Percentiles rank a stretch among this genome's conserved stretches.
These are phyloP conservation scores for Xerophyta viscosa DNA, from an alignment of 106 monocot species.

Conservation along the genomic window DNA sequence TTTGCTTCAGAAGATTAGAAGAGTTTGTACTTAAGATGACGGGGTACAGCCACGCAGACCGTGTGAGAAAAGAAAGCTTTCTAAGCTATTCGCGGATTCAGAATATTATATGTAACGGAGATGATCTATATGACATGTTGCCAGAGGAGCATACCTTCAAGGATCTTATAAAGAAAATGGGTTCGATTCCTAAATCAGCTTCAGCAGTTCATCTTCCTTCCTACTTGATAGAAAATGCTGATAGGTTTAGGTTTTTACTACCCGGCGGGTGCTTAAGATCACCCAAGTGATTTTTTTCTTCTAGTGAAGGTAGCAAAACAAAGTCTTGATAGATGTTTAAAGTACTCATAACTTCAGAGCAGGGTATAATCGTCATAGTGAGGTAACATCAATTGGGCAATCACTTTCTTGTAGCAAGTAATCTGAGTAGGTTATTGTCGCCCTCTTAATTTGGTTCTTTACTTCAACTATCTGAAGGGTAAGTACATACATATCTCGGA, in stretches of 20 bases:
- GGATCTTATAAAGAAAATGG: constrained; percentile 56
- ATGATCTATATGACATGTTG: constrained; percentile 77
- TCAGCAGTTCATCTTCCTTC: constrained; percentile 57
- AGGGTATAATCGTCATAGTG: too few species aligned
- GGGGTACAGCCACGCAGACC: constrained; percentile 81
- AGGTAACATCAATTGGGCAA: too few species aligned
- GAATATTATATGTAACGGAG: constrained; percentile 61
- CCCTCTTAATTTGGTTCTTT: too few species aligned
- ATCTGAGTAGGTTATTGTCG: too few species aligned
- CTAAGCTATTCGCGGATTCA: constrained; percentile 52
- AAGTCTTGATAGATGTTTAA: not conserved
- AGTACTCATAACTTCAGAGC: too few species aligned
- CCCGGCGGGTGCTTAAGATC: constrained; percentile 48
- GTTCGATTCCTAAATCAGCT: constrained; percentile 41
- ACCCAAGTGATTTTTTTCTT: not conserved
- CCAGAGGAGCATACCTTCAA: constrained; percentile 71
- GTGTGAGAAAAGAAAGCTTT: constrained; percentile 39
- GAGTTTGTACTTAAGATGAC: constrained; percentile 90
- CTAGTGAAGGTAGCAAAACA: not conserved
- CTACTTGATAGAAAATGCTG: constrained; percentile 37
- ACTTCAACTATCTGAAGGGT: too few species aligned
- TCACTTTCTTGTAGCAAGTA: too few species aligned
- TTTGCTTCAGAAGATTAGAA: constrained; percentile 61
- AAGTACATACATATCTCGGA: too few species aligned
- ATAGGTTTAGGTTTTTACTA: constrained; percentile 42